Evolutionary conservation across 495 filamentous ascomycete species (phyloP).

Genomic region (Friedmanniomyces simplex): DNA sequence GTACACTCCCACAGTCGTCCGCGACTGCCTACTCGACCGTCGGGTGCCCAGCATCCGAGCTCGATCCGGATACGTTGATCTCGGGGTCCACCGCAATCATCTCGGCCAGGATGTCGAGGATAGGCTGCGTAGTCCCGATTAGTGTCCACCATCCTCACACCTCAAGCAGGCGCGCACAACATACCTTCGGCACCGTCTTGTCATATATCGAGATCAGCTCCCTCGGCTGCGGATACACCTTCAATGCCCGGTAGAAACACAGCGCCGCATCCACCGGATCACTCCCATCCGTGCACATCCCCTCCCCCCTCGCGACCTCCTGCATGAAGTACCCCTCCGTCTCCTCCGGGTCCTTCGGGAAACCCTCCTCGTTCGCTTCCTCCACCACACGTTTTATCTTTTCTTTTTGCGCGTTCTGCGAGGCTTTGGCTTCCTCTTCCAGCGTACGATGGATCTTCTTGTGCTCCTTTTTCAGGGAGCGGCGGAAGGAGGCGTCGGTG

Average conservation of each 20-base stretch:
- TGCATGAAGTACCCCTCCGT: slow-evolving; percentile 91
- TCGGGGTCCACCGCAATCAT: slow-evolving; percentile 87
- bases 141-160: neutral
- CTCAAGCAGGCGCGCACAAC: neutral
- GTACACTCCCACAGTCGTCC: neutral
- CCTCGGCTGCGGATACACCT: slow-evolving; percentile 89
- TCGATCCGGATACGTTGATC: slow-evolving; percentile 47
- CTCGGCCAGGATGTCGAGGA: slow-evolving; percentile 89
- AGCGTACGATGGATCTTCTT: slow-evolving; percentile 61
- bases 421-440: slow-evolving; percentile 64
- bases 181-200: slow-evolving; percentile 86
- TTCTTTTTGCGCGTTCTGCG: slow-evolving; percentile 58
- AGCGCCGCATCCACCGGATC: slow-evolving; percentile 76
- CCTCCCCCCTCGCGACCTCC: slow-evolving; percentile 79
- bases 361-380: slow-evolving; percentile 76
- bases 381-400: slow-evolving; percentile 60
- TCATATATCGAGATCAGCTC: slow-evolving; percentile 95
- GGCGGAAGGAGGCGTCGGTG: slow-evolving; percentile 76
- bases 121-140: slow-evolving; percentile 43
- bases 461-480: slow-evolving; percentile 70
- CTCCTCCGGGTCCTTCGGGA: slow-evolving; percentile 82
- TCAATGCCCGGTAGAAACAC: slow-evolving; percentile 93
- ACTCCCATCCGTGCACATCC: slow-evolving; percentile 48
- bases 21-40: slow-evolving; percentile 16
- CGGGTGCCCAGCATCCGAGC: slow-evolving; percentile 19